Percentiles rank a stretch among this genome's conserved stretches.
Evolutionary conservation across 1,284 basidiomycete genomes (phyloP).

Genomic region (Sanghuangporus sanghuang): DNA sequence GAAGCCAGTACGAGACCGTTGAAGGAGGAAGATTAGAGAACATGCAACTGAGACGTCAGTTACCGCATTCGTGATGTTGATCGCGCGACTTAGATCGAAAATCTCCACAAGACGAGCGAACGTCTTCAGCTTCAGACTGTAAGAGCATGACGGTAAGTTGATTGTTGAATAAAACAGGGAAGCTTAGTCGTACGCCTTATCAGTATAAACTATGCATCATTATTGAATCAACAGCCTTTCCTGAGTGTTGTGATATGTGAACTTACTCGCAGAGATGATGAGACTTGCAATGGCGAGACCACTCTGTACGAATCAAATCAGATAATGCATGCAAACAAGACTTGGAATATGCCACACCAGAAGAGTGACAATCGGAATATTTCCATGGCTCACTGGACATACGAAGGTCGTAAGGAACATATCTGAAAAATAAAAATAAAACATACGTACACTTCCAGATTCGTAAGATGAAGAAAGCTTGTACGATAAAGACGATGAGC

Average conservation of each 20-base stretch:
- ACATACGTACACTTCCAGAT: slow-evolving; percentile 15
- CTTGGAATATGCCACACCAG: not conserved
- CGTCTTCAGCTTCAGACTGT: slow-evolving; percentile 6
- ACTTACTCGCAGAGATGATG: slow-evolving; percentile 5
- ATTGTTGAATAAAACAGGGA: not conserved
- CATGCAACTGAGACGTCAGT: slow-evolving; percentile 14
- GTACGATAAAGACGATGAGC: slow-evolving; percentile 13
- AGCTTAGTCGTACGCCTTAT: slow-evolving; percentile 3
- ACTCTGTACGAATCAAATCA: not conserved
- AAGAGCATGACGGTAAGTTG: not conserved
- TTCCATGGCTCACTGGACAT: slow-evolving; percentile 12
- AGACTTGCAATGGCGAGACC: slow-evolving; percentile 2
- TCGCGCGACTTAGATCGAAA: slow-evolving; percentile 7
- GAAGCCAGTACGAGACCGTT: slow-evolving; percentile 16
- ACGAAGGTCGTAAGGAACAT: not conserved
- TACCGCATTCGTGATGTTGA: slow-evolving; percentile 15
- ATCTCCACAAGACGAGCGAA: slow-evolving; percentile 10
- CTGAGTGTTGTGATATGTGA: not conserved
- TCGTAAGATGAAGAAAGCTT: slow-evolving; percentile 13
- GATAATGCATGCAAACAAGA: not conserved
- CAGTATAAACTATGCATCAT: slow-evolving; percentile 1
- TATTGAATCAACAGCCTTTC: not conserved
- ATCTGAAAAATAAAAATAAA: not conserved
- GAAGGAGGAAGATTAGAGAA: slow-evolving; percentile 14
- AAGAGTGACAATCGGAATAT: slow-evolving; percentile 3